Percentiles rank a stretch among this genome's conserved stretches.
These are phyloP conservation scores for Mucor piriformis DNA, from an alignment of 371 early-diverging fungal species.

Conservation along the genomic window DNA sequence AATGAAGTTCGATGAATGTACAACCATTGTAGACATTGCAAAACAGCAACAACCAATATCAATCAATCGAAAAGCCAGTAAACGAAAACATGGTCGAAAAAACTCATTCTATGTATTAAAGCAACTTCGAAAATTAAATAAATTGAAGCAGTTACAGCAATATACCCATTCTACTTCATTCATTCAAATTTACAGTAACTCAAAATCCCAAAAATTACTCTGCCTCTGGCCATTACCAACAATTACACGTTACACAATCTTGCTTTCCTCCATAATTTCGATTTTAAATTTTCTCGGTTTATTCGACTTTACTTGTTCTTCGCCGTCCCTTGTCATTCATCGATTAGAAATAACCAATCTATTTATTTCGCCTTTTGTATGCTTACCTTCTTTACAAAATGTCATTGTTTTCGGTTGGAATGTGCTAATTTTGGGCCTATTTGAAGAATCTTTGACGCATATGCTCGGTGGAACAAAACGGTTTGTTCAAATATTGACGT, in stretches of 20 bases:
- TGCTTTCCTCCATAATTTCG: constrained; percentile 30
- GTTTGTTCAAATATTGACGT: constrained; percentile 25
- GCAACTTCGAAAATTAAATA: constrained; percentile 12
- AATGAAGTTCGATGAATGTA: neutral
- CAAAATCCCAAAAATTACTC: constrained; percentile 28
- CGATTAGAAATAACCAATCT: constrained; percentile 25
- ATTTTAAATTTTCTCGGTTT: constrained; percentile 19
- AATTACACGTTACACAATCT: constrained; percentile 29
- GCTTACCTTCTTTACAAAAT: constrained; percentile 9
- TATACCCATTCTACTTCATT: constrained; percentile 7
- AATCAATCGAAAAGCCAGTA: neutral
- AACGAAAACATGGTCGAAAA: constrained; percentile 15
- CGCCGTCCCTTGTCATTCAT: constrained; percentile 34
- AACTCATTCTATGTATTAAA: constrained; percentile 28
- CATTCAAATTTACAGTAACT: constrained; percentile 10
- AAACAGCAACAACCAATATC: neutral
- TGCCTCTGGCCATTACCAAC: constrained; percentile 39
- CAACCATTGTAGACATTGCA: neutral
- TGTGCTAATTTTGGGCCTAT: constrained; percentile 29
- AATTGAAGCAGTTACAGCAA: constrained; percentile 12
- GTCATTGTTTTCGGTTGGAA: constrained; percentile 27
- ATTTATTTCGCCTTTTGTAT: constrained; percentile 33
- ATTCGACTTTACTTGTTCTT: constrained; percentile 26
- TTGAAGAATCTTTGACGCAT: constrained; percentile 36
- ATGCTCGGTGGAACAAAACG: constrained; percentile 30